Evolutionary conservation across 371 early-diverging fungal species (phyloP), one percentile per base, ranked within the genome.

Genomic region (Syncephalastrum sp.): DNA sequence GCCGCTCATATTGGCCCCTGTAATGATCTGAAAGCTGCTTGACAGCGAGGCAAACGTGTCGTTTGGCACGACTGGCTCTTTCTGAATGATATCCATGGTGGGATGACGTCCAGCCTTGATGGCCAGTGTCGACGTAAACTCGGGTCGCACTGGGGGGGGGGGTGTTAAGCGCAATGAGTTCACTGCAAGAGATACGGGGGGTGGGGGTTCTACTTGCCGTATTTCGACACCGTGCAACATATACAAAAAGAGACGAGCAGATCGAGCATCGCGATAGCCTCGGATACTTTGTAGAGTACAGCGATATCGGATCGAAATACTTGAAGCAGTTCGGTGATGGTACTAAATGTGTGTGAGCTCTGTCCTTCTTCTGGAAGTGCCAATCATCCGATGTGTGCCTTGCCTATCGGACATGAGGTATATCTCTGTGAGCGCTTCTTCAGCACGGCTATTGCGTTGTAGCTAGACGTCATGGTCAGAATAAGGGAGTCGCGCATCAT

Each of bases 1-100:
- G 14, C 98, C 98, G 52, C 90, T 91, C 99, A 98, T 99, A 68
- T 99, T 99, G 1, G 99, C 94, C 0, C 99, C 99, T 0, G 95
- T 96, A 8, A 99, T 87, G 13, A 98, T 77, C 44, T 93, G 92
- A 56, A 99, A 83, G 16, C 83, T 91, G 16, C 79, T 75, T 0
- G 81, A 81, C 2, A 73, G 63, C 17, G 83, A 77, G 2, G 87
- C 85, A 68, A 82, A 90, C 5, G 86, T 77, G 59, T 95, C 92
- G 60, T 96, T 94, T 0, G 98, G 82, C 0, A 93, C 82, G 24
- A 87, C 85, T 4, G 72, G 60, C 5, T 62, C 67, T 19, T 60
- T 65, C 1, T 73, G 61, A 3, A 86, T 63, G 4, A 63, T 64
- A 54, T 93, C 93, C 21, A 83, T 61, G 15, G 96, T 87, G 0